Conservation (phyloP, 73 alveolate species). For the Tetrahymena borealis region DNA sequence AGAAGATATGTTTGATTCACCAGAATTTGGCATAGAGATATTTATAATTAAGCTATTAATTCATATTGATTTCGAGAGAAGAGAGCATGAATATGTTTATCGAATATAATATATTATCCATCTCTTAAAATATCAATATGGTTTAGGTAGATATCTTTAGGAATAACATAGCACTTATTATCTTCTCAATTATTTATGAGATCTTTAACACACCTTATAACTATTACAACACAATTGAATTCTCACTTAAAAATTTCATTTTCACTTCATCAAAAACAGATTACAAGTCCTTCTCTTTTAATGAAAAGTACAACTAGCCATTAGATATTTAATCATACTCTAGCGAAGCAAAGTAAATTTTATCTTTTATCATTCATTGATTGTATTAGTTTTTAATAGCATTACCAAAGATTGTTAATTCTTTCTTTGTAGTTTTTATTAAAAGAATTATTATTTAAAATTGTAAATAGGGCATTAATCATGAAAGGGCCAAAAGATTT, state of each 20-base stretch:
- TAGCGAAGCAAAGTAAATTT: background rate
- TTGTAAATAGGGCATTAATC: background rate
- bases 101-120: background rate
- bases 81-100: background rate
- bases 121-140: background rate
- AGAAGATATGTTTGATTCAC: background rate
- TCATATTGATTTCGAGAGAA: background rate
- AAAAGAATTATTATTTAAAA: too few relatives aligned
- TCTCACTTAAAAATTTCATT: background rate
- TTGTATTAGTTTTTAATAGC: background rate
- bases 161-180: background rate
- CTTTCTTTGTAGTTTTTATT: too few relatives aligned
- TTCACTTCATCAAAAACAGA: background rate
- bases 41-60: background rate
- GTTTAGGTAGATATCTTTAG: background rate
- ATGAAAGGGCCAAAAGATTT: background rate
- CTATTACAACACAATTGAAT: background rate
- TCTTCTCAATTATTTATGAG: background rate
- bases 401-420: too few relatives aligned
- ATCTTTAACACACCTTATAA: background rate
- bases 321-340: background rate
- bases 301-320: background rate
- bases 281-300: background rate
- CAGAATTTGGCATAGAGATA: background rate
- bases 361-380: background rate